Evolutionary conservation across 257 asterid genomes (phyloP), one percentile per base, ranked within the genome.

Genomic region (Solanum gandarillasii): DNA sequence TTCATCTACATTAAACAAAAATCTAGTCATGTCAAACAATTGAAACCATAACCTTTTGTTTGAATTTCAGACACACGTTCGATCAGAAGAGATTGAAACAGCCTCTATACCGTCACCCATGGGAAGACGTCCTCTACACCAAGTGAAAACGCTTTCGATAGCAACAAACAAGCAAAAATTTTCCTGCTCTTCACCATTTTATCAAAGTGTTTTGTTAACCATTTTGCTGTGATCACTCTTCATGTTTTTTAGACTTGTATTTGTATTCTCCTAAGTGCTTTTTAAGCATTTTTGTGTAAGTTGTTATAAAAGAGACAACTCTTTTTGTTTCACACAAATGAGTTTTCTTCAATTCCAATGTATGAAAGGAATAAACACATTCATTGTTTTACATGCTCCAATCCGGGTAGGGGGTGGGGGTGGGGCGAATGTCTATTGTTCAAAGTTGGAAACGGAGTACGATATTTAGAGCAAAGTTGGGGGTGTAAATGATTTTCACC

Each of bases 91-190:
- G 99, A 88, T 88, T 97, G 94, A 97, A 97, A 89, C 99, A 97
- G 90, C 99, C 99, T 36, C 95, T 95, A n/a, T 97, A 97, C 93
- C 99, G 98, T 90, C 99, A 97, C 93, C 99, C 99, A 6, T 97
- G 99, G 99, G 99, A 97, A 93, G 99, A 97, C 87, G 99, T 97
- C 81, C 98, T 95, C 87, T 97, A 97, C 96, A 97, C 99, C 93
- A 74, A 74, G 83, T 74, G 83, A 74, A 74, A 27, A 35, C 52
- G 9, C 3, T 35, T 13, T 74, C 11, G 2, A 21, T 21, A 74
- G 82, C 48, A 73, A 36, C 52, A 21, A 55, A 74, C 3, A 74
- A 21, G 52, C 20, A 74, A 1, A 21, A 74, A 36, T 1, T 74
- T 74, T 1, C 83, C 52, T 74, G 5, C 31, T 6, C 83, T 74